Percentiles rank a stretch among this genome's conserved stretches.
Conservation (phyloP, 2,329 filamentous ascomycete species). For the Akanthomyces dipterigenus region DNA sequence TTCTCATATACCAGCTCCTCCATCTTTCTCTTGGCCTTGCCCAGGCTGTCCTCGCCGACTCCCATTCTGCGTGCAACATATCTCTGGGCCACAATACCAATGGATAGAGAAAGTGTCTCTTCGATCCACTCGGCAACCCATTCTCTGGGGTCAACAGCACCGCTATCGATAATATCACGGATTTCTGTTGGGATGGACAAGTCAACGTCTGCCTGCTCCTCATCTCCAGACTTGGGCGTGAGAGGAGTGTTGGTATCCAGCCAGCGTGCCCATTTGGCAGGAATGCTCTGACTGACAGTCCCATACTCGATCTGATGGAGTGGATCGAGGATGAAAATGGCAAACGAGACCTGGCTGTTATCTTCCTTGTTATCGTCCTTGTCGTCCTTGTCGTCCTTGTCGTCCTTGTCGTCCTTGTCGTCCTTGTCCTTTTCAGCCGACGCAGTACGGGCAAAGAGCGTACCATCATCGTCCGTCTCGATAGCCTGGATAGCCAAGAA, state of each 20-base stretch:
- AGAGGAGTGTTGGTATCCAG: slow-evolving; percentile 66
- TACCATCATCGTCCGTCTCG: slow-evolving; percentile 53
- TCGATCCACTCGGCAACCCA: slow-evolving; percentile 98
- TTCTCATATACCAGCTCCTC: slow-evolving; percentile 51
- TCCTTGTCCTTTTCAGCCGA: slow-evolving; percentile 49
- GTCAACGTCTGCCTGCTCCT: slow-evolving; percentile 31
- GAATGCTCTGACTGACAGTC: slow-evolving; percentile 74
- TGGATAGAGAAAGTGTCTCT: slow-evolving; percentile 68
- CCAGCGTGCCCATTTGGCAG: slow-evolving; percentile 84
- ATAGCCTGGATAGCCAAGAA: slow-evolving; percentile 95
- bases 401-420: slow-evolving; percentile 40
- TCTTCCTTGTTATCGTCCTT: slow-evolving; percentile 37
- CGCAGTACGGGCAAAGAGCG: slow-evolving; percentile 59
- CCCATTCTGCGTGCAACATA: slow-evolving; percentile 96
- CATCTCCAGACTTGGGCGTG: slow-evolving; percentile 46
- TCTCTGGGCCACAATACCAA: slow-evolving; percentile 84
- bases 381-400: slow-evolving; percentile 44
- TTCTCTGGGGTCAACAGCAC: slow-evolving; percentile 82
- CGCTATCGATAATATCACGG: slow-evolving; percentile 68
- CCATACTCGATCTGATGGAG: slow-evolving; percentile 86
- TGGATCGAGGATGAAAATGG: slow-evolving; percentile 77
- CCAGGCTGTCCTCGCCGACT: slow-evolving; percentile 71
- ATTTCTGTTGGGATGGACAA: slow-evolving; percentile 69
- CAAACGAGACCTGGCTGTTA: slow-evolving; percentile 64
- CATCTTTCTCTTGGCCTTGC: slow-evolving; percentile 54